phyloP scores from a whole-genome alignment of 768 basidiomycete species.

The Boletus huronensis region DNA sequence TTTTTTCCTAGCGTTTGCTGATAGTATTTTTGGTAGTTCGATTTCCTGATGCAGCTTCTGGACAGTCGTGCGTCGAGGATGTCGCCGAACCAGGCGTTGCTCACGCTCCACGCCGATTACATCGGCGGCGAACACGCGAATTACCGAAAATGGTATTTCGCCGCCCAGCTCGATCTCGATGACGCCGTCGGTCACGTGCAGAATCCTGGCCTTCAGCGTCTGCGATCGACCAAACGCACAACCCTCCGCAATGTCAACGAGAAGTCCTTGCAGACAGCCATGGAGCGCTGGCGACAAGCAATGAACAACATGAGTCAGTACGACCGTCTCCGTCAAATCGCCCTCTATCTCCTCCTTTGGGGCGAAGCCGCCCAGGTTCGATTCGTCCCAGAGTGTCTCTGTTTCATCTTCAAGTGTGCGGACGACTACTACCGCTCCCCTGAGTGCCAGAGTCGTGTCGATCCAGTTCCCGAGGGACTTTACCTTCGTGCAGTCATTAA shows the following conservation, averaged over 20 bases:
- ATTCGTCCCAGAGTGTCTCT: constrained; percentile 93
- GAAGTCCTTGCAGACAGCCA: constrained; percentile 74
- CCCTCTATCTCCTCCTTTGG: constrained; percentile 94
- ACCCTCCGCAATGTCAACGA: constrained; percentile 53
- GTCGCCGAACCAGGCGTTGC: constrained; percentile 91
- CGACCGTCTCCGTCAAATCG: constrained; percentile 93
- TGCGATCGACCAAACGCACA: constrained; percentile 67
- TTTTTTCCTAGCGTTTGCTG: constrained; percentile 1
- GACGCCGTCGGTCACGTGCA: constrained; percentile 92
- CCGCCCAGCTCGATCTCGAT: constrained; percentile 96
- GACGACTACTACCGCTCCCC: constrained; percentile 99
- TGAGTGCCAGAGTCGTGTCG: constrained; percentile 92
- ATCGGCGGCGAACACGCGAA: constrained; percentile 98
- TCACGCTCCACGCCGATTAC: constrained; percentile 97
- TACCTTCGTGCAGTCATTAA: constrained; percentile 89
- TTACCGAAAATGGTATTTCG: constrained; percentile 99
- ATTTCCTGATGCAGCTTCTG: constrained; percentile 95
- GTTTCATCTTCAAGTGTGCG: constrained; percentile 99
- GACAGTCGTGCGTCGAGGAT: constrained; percentile 96
- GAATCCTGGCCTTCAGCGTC: constrained; percentile 83
- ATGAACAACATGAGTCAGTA: constrained; percentile 99
- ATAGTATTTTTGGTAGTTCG: constrained; percentile 55
- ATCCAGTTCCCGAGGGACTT: constrained; percentile 93
- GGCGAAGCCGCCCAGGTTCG: constrained; percentile 98
- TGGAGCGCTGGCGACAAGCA: constrained; percentile 92